phyloP scores from a whole-genome alignment of 2,329 filamentous ascomycete genomes.

The Aspergillus proliferans region DNA sequence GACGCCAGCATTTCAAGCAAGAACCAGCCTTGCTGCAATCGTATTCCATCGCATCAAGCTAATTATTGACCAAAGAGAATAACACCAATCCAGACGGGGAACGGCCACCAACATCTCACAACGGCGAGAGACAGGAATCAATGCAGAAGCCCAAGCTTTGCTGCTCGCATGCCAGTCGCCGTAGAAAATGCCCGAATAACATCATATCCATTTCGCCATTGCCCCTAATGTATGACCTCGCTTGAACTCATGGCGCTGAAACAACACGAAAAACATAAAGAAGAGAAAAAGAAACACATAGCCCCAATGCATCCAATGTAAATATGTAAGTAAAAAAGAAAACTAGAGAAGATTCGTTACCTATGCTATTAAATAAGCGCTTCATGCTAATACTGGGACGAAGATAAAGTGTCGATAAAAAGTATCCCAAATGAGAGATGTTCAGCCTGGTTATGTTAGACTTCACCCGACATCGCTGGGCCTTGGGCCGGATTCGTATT shows the following conservation, averaged over 20 bases:
- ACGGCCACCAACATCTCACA: background rate
- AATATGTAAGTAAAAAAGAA: background rate
- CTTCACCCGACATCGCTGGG: conserved; percentile 1
- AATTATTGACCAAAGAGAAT: background rate
- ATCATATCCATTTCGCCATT: background rate
- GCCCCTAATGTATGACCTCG: background rate
- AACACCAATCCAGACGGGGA: background rate
- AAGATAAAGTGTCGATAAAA: background rate
- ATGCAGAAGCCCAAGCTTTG: background rate
- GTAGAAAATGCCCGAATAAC: background rate
- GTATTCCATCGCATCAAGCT: background rate
- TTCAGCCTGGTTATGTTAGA: background rate
- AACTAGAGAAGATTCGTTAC: conserved; percentile 17
- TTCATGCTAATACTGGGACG: conserved; percentile 24
- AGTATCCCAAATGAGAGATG: background rate
- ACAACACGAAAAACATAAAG: background rate
- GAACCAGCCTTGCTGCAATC: background rate
- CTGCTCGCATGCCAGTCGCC: background rate
- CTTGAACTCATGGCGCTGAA: background rate
- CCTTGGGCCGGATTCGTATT: conserved; percentile 13
- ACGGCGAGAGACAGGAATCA: background rate
- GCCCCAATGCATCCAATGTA: background rate
- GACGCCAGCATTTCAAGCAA: background rate
- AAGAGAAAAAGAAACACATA: background rate
- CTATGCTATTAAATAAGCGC: conserved; percentile 20